These are phyloP conservation scores for Lepidium didymum DNA, from an alignment of 345 rosid genomes.

Conservation along the genomic window DNA sequence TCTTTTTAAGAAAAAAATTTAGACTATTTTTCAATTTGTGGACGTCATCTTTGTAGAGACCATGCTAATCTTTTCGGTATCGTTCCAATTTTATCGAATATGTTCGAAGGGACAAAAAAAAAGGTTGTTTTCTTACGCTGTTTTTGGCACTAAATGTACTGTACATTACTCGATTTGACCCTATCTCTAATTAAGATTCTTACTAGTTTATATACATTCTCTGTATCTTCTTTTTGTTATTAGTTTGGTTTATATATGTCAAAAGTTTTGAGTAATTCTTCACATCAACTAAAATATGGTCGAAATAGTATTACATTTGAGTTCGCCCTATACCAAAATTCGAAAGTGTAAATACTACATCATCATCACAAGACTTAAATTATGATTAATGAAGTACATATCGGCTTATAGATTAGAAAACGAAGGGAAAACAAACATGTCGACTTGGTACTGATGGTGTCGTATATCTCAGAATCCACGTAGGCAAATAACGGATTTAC, in stretches of 20 bases:
- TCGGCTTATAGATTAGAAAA: background rate
- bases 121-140: background rate
- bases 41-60: no score
- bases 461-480: no score
- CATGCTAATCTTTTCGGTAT: no score
- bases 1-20: no score
- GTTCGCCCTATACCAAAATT: background rate
- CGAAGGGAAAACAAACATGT: background rate
- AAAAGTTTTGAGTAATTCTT: background rate
- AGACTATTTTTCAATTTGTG: no score
- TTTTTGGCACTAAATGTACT: constrained; percentile 19
- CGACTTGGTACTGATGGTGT: background rate
- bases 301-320: background rate
- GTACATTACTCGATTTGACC: constrained; percentile 14
- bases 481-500: no score
- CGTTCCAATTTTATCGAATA: no score
- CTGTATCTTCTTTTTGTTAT: background rate
- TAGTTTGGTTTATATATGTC: background rate
- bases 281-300: background rate
- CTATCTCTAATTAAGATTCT: constrained; percentile 1
- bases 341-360: background rate
- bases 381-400: background rate
- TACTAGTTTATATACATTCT: background rate
- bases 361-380: background rate
- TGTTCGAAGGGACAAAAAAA: no score